Conservation (phyloP, 139 green algal genomes). For the Chlorella ohadii region DNA sequence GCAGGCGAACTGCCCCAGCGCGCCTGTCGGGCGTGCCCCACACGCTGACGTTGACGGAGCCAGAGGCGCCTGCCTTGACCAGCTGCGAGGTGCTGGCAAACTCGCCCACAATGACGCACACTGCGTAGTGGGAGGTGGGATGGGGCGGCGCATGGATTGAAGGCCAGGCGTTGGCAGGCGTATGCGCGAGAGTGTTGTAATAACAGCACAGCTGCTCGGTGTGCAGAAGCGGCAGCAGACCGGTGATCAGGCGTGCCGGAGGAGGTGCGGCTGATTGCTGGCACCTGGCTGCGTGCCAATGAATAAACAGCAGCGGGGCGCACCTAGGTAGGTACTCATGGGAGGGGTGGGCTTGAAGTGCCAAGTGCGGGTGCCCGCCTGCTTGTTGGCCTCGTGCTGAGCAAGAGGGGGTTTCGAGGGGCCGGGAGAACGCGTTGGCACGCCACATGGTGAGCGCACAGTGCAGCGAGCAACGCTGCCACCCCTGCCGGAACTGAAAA, state of each 20-base stretch:
- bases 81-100: constrained; percentile 48
- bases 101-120: constrained; percentile 75
- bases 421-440: neutral
- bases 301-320: neutral
- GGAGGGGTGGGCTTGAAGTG: constrained; percentile 67
- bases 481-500: too few relatives aligned
- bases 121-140: neutral
- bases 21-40: constrained; percentile 72
- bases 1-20: neutral
- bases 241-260: too few relatives aligned
- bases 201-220: too few relatives aligned
- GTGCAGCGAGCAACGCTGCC: too few relatives aligned
- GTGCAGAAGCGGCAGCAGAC: too few relatives aligned
- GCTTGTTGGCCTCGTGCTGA: constrained; percentile 30
- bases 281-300: too few relatives aligned
- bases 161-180: too few relatives aligned
- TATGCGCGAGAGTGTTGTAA: too few relatives aligned
- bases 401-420: neutral
- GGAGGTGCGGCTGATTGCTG: too few relatives aligned
- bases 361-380: constrained; percentile 23
- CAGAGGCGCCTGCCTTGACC: neutral
- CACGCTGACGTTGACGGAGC: constrained; percentile 50
- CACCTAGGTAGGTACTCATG: constrained; percentile 89
- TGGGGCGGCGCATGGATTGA: neutral
- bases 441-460: too few relatives aligned